Evolutionary conservation across 2,329 filamentous ascomycete species (phyloP), one percentile per base, ranked within the genome.

Genomic region (Aspergillus arachidicola): DNA sequence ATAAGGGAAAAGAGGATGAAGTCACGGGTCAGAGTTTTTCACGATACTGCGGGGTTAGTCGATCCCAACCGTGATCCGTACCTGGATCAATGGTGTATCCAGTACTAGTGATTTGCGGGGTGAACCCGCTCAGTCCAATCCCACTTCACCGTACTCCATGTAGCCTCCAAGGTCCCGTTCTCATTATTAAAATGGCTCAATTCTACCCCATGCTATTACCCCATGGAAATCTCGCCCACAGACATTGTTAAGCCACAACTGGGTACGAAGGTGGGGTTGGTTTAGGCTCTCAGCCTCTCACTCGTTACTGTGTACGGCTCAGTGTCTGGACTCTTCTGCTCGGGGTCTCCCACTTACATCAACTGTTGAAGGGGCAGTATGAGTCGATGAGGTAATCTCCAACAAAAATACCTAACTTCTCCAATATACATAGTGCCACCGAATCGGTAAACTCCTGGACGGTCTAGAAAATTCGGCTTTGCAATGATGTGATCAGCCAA

Each of bases 151-250:
- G 28, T n/a, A 45, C 16, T n/a, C 36, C 30, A 19, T 10, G 19
- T 32, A 34, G 12, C 28, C 28, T 32, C 19, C 36, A 58, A 38
- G n/a, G 21, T 59, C 28, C 34, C 61, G 59, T 59, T 69, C 59
- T 21, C 60, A 61, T 63, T 61, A 61, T 51, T 64, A 64, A 68
- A 68, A 69, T 69, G 62, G 62, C 68, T 67, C 66, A 68, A 23
- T 23, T 45, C 28, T 23, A 41, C 57, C 48, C 48, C 48, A 51
- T 51, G 26, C 56, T 36, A 58, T 66, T 63, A 66, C 63, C 65
- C 63, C 65, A 66, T 67, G 26, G 23, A 36, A 57, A 32, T 53
- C n/a, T 57, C n/a, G 38, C 23, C 34, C 32, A 30, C 30, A 38
- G 34, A 28, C 26, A 50, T 28, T 50, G 46, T 28, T 28, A 28